These are phyloP conservation scores for Auriscalpium microsporum DNA, from an alignment of 768 basidiomycete species.

Conservation along the genomic window DNA sequence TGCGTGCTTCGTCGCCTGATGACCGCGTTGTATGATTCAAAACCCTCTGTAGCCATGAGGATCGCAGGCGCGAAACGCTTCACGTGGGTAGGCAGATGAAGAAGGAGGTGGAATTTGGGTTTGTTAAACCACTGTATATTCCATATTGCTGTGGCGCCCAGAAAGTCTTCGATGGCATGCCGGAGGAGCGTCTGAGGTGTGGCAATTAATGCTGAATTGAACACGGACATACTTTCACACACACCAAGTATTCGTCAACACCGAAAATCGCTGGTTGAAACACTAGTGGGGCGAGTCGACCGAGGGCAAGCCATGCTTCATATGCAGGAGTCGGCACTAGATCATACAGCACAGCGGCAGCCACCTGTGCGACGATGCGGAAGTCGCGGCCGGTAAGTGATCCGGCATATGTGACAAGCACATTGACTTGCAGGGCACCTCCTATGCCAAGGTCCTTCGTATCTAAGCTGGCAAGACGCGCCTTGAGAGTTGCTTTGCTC, in stretches of 20 bases:
- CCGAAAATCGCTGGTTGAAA: slow-evolving; percentile 33
- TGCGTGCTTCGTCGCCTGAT: slow-evolving; percentile 16
- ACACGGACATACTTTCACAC: no score
- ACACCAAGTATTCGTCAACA: slow-evolving; percentile 27
- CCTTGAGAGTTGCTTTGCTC: slow-evolving; percentile 21
- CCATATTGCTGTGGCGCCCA: slow-evolving; percentile 16
- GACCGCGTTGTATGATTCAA: slow-evolving; percentile 22
- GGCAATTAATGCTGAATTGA: no score
- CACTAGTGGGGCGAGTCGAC: slow-evolving; percentile 26
- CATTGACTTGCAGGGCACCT: slow-evolving; percentile 23
- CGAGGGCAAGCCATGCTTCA: slow-evolving; percentile 28
- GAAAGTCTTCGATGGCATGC: slow-evolving; percentile 13
- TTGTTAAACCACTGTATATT: slow-evolving; percentile 20
- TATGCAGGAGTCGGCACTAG: slow-evolving; percentile 22
- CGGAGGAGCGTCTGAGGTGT: no score
- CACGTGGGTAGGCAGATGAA: slow-evolving; percentile 20
- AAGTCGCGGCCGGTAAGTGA: slow-evolving; percentile 30
- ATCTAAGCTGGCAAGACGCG: slow-evolving; percentile 25
- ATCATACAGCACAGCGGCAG: slow-evolving; percentile 30
- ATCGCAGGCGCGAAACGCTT: slow-evolving; percentile 18
- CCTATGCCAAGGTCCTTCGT: slow-evolving; percentile 25
- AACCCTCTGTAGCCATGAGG: slow-evolving; percentile 17
- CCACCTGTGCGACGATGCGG: slow-evolving; percentile 25
- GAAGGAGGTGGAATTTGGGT: slow-evolving; percentile 21
- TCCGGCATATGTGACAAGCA: slow-evolving; percentile 30